These are phyloP conservation scores for Triadica sebifera DNA, from an alignment of 345 rosid species.

Conservation along the genomic window DNA sequence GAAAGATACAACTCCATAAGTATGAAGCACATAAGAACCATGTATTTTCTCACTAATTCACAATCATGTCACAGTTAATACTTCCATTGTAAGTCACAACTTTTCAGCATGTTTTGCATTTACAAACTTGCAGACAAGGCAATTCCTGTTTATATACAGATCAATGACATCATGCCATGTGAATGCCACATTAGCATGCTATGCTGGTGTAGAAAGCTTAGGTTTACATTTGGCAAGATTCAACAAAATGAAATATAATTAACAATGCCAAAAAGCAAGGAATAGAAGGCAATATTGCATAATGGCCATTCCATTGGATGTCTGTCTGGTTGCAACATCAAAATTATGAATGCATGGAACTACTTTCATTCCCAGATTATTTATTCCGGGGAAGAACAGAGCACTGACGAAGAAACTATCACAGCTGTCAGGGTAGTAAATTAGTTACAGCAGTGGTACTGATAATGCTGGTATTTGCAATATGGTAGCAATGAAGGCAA, in stretches of 20 bases:
- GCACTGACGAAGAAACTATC: not conserved
- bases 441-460: not conserved
- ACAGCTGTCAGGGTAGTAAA: not conserved
- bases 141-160: not conserved
- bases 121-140: not conserved
- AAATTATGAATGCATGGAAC: not conserved
- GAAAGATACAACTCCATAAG: constrained; percentile 19
- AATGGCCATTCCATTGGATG: not conserved
- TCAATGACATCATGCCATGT: not conserved
- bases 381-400: not conserved
- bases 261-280: not conserved
- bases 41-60: not conserved
- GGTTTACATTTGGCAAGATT: not conserved
- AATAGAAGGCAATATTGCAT: not conserved
- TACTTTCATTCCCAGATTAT: not conserved
- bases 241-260: not conserved
- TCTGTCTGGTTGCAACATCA: not conserved
- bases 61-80: not conserved
- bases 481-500: not conserved
- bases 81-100: not conserved
- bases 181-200: not conserved
- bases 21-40: not conserved
- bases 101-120: not conserved
- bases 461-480: not conserved
- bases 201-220: too few species aligned